Evolutionary conservation across 257 asterid genomes (phyloP).

Genomic region (Solanum etuberosum): DNA sequence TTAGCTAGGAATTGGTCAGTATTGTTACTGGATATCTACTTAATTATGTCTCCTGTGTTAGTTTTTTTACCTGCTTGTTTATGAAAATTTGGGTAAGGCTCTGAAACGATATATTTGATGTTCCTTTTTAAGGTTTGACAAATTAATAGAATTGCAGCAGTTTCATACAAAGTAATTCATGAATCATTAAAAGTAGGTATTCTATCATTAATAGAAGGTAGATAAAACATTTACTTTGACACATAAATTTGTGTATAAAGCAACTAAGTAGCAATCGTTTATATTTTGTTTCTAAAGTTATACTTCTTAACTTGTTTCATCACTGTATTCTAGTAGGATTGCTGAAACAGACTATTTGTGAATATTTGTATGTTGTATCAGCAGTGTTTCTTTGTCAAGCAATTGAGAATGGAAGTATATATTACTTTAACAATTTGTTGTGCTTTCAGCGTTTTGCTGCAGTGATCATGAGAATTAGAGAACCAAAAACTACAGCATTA

Average conservation of each 20-base stretch:
- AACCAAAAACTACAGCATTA: conserved; percentile 61
- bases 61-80: neutral
- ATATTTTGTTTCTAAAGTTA: neutral
- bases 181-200: neutral
- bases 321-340: neutral
- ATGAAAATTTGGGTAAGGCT: neutral
- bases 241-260: neutral
- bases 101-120: neutral
- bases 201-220: neutral
- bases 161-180: neutral
- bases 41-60: neutral
- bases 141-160: neutral
- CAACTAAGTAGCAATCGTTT: neutral
- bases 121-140: neutral
- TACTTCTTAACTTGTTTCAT: neutral
- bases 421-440: neutral
- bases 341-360: neutral
- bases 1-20: neutral
- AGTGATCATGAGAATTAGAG: conserved; percentile 73
- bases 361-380: neutral
- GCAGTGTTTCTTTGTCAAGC: neutral
- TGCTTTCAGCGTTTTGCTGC: conserved; percentile 70
- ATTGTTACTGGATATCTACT: neutral
- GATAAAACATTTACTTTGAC: neutral
- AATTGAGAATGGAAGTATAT: neutral